A percentile compares a stretch with the other conserved stretches of the same genome.
These are phyloP conservation scores for Colletotrichum phormii DNA, from an alignment of 2,329 filamentous ascomycete species.

Conservation along the genomic window DNA sequence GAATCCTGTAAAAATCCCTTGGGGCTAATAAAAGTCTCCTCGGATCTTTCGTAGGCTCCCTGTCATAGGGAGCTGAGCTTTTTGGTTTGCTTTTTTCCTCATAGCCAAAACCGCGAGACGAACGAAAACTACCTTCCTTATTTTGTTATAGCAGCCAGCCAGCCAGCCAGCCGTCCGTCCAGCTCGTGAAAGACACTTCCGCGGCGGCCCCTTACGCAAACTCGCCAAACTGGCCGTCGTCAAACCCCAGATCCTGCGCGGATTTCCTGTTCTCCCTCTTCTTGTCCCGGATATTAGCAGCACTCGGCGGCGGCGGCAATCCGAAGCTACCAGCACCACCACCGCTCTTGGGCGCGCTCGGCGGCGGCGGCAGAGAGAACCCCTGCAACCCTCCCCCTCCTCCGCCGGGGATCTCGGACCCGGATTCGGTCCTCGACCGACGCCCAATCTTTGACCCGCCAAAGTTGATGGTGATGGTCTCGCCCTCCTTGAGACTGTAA, in stretches of 20 bases:
- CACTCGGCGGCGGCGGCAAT: constrained; percentile 74
- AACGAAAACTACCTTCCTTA: too few species aligned
- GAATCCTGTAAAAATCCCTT: too few species aligned
- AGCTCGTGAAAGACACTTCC: too few species aligned
- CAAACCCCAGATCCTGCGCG: constrained; percentile 79
- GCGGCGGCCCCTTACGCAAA: constrained; percentile 63
- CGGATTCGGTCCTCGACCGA: constrained; percentile 49
- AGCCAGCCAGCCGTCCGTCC: too few species aligned
- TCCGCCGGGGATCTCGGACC: constrained; percentile 35
- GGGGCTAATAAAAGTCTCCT: neutral
- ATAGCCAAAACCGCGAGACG: too few species aligned
- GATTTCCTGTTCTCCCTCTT: constrained; percentile 66
- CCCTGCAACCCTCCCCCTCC: constrained; percentile 51
- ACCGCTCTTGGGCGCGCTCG: constrained; percentile 51
- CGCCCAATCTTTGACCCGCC: constrained; percentile 65
- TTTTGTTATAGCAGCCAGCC: too few species aligned
- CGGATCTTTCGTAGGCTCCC: too few species aligned
- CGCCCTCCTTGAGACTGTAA: constrained; percentile 87
- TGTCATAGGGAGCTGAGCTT: too few species aligned
- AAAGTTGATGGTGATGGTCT: constrained; percentile 88
- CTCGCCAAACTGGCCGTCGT: constrained; percentile 90
- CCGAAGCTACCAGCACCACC: constrained; percentile 46
- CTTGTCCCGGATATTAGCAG: constrained; percentile 70
- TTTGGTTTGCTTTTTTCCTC: too few species aligned
- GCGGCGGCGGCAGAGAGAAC: constrained; percentile 84